These are phyloP conservation scores for Sporothrix variecibatus DNA, from an alignment of 2,329 filamentous ascomycete species.

Conservation along the genomic window DNA sequence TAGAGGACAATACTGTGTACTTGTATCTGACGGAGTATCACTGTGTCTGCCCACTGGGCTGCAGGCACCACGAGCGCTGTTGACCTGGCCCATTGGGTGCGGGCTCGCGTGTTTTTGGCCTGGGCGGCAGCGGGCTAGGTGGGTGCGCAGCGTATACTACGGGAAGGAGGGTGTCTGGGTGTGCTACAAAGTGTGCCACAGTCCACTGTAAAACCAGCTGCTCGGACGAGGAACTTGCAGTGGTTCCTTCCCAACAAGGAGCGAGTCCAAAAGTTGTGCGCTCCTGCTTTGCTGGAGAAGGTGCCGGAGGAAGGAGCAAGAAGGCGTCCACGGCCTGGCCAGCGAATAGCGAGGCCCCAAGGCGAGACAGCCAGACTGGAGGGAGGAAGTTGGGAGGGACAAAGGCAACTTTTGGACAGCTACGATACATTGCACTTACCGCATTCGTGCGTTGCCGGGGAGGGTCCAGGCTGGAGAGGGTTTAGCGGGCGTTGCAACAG, in stretches of 20 bases:
- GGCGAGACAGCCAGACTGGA: conserved; percentile 4
- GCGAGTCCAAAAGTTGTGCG: neutral
- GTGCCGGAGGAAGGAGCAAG: conserved; percentile 6
- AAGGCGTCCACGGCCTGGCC: neutral
- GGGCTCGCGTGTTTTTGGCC: neutral
- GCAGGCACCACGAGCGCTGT: neutral
- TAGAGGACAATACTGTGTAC: neutral
- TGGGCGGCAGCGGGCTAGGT: conserved; percentile 1
- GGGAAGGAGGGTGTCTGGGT: neutral
- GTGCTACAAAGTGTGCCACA: neutral
- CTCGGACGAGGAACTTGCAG: neutral
- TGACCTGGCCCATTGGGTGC: neutral
- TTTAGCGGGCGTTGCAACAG: conserved; percentile 29
- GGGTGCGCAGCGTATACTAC: neutral
- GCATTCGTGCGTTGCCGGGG: conserved; percentile 28
- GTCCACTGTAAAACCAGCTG: neutral
- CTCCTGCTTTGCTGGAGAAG: neutral
- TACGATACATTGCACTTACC: conserved; percentile 22
- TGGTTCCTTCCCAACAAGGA: neutral
- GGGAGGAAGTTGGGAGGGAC: conserved; percentile 17
- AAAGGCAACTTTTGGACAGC: conserved; percentile 11
- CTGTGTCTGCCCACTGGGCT: neutral
- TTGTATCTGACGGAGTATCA: neutral
- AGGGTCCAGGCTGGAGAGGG: conserved; percentile 27
- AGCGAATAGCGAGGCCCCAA: neutral